Evolutionary conservation across 1,284 basidiomycete species (phyloP), one percentile per base, ranked within the genome.

Genomic region (Paramarasmius palmivorus): DNA sequence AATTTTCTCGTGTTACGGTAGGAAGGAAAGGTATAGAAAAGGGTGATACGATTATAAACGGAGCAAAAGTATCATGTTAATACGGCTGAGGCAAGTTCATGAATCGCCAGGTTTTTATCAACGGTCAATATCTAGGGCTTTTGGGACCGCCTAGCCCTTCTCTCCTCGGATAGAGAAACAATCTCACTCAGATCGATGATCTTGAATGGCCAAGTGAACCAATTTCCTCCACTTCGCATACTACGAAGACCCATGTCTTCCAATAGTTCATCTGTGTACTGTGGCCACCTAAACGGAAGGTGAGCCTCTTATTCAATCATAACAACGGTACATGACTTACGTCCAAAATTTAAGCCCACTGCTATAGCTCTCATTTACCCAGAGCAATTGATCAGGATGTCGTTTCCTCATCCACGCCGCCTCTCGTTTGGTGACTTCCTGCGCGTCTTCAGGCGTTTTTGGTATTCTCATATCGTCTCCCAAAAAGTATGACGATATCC

Each of bases 401-500:
- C 83, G 74, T 52, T 67, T 73, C 51, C 75, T 69, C 59, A 78
- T 68, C 80, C 81, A 84, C 4, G 74, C 74, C 0, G 75, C 71
- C 15, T 75, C 67, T 6, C 68, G 63, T 40, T 78, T 74, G 0
- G 78, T 69, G 34, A 65, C 61, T 1, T 55, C 63, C 26, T 73
- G 58, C 0, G 82, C 83, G 14, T 73, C 74, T 40, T 78, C 75
- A 0, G 67, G 59, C 0, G 75, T 72, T 2, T 63, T 58, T 1
- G 82, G 83, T 1, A 85, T 61, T 1, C 64, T 67, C 68, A 85
- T 45, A 6, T 61, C 56, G 57, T 86, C 82, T 0, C 59, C 63
- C 4, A 79, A 73, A 63, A 86, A 84, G 63, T 84, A 86, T 0
- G 83, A 78, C 0, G 83, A 82, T 42, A 84, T 82, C 82, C 81